phyloP scores from a whole-genome alignment of 225 moss, liverwort and hornwort species.

The Neckera pumila region DNA sequence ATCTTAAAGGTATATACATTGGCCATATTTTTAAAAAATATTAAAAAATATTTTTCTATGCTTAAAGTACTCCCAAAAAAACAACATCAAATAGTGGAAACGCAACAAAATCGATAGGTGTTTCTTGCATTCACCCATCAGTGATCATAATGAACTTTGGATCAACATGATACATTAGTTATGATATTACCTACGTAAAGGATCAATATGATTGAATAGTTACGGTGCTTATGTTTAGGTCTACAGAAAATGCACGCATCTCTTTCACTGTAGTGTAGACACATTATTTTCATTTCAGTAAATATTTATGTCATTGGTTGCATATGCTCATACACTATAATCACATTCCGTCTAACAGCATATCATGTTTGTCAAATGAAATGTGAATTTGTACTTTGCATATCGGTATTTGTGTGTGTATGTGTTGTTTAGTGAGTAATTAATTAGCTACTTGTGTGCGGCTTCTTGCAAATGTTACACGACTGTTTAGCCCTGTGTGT shows the following conservation, averaged over 20 bases:
- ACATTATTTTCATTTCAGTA: neutral
- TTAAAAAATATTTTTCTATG: too few relatives aligned
- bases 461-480: neutral
- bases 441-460: neutral
- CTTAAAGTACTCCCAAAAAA: too few relatives aligned
- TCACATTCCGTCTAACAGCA: neutral
- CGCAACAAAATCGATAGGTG: too few relatives aligned
- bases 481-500: neutral
- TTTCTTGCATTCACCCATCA: too few relatives aligned
- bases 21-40: too few relatives aligned
- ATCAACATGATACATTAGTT: neutral
- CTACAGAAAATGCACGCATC: neutral
- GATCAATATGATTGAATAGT: neutral
- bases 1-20: too few relatives aligned
- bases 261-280: neutral
- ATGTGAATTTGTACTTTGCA: neutral
- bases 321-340: neutral
- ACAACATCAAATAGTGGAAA: too few relatives aligned
- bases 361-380: neutral
- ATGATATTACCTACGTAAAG: neutral
- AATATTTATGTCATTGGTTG: neutral
- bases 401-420: neutral
- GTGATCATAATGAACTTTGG: neutral
- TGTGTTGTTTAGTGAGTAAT: neutral
- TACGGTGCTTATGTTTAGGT: neutral